phyloP scores from a whole-genome alignment of 345 rosid species.

The Theobroma cacao region DNA sequence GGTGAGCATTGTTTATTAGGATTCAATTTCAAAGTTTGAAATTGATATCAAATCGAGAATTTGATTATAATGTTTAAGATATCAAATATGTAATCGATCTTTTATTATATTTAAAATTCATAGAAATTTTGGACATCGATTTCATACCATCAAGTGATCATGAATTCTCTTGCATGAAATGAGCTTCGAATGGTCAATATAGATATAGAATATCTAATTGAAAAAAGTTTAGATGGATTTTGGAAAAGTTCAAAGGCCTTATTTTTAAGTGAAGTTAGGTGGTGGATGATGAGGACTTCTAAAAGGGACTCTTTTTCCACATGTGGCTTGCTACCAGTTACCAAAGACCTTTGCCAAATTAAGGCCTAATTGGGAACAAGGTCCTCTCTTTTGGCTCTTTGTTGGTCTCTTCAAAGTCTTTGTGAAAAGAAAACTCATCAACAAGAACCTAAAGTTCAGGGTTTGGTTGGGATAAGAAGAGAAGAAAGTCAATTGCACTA shows the following conservation, averaged over 20 bases:
- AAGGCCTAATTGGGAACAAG: not conserved
- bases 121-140: not conserved
- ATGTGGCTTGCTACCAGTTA: conserved; percentile 21
- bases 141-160: not conserved
- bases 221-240: not conserved
- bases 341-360: conserved; percentile 15
- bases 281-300: conserved; percentile 24
- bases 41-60: too few species aligned
- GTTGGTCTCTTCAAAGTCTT: not conserved
- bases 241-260: conserved; percentile 16
- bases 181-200: too few species aligned
- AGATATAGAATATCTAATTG: too few species aligned
- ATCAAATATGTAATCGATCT: too few species aligned
- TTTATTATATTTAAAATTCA: not conserved
- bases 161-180: not conserved
- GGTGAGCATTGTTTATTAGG: not conserved
- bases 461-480: not conserved
- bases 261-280: conserved; percentile 24
- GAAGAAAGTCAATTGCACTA: conserved; percentile 8
- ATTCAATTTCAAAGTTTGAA: not conserved
- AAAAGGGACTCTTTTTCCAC: not conserved
- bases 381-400: not conserved
- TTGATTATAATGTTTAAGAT: too few species aligned
- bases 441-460: not conserved
- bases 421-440: not conserved